Conservation (phyloP, 2,329 filamentous ascomycete genomes). For the Fusarium veterinarium region DNA sequence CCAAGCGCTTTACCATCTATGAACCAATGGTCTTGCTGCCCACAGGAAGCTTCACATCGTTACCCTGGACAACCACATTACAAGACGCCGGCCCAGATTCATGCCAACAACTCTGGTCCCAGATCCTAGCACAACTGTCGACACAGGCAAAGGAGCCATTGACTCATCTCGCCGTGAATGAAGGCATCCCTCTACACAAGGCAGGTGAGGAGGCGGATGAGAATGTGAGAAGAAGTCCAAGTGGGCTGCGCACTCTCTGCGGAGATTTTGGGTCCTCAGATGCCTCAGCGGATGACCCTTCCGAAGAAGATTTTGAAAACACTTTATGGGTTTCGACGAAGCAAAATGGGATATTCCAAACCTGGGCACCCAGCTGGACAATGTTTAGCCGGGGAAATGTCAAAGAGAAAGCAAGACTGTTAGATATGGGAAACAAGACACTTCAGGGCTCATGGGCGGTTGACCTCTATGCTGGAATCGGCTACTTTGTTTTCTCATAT, state of each 20-base stretch:
- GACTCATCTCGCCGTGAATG: slow-evolving; percentile 70
- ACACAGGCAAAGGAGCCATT: slow-evolving; percentile 54
- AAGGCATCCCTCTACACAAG: slow-evolving; percentile 66
- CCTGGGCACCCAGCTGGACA: slow-evolving; percentile 88
- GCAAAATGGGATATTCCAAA: slow-evolving; percentile 84
- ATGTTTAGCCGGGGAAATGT: slow-evolving; percentile 96
- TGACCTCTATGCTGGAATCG: slow-evolving; percentile 92
- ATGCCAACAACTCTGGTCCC: slow-evolving; percentile 57
- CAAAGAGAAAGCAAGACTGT: slow-evolving; percentile 83
- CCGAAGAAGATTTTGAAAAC: slow-evolving; percentile 65
- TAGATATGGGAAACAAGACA: slow-evolving; percentile 58
- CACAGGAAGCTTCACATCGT: slow-evolving; percentile 64
- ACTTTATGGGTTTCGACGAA: slow-evolving; percentile 84
- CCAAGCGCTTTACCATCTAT: slow-evolving; percentile 70
- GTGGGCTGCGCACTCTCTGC: slow-evolving; percentile 74
- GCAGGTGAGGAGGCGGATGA: slow-evolving; percentile 51
- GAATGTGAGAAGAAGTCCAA: slow-evolving; percentile 81
- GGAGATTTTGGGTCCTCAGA: slow-evolving; percentile 77
- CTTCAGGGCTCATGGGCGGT: slow-evolving; percentile 64
- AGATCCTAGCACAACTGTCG: slow-evolving; percentile 61
- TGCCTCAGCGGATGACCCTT: slow-evolving; percentile 44
- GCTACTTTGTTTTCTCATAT: slow-evolving; percentile 93
- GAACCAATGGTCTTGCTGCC: slow-evolving; percentile 71
- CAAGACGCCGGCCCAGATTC: slow-evolving; percentile 36
- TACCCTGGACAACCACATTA: slow-evolving; percentile 56